These are phyloP conservation scores for Aspergillus asperescens DNA, from an alignment of 495 filamentous ascomycete genomes.

Conservation along the genomic window DNA sequence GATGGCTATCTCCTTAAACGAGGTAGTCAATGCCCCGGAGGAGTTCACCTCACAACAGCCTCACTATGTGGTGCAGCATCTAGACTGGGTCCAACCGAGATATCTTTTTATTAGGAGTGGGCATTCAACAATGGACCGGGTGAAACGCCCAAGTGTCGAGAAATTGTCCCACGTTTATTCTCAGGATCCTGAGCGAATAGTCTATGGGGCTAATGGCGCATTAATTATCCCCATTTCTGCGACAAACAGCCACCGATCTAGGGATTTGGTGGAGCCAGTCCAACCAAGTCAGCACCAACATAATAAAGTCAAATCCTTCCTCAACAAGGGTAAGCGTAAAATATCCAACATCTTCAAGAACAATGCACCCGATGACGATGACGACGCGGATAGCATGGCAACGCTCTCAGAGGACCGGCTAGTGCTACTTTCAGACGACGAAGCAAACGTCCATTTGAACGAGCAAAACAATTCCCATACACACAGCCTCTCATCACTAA, in stretches of 20 bases:
- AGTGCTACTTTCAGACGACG: conserved; percentile 1
- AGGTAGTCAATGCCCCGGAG: conserved; percentile 72
- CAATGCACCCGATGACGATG: neutral
- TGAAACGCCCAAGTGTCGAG: neutral
- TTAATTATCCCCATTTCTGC: conserved; percentile 50
- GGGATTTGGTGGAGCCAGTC: neutral
- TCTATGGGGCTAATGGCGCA: conserved; percentile 30
- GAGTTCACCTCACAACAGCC: conserved; percentile 52
- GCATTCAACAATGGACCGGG: neutral
- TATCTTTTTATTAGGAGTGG: conserved; percentile 67
- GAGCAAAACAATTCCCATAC: no score
- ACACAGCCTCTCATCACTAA: conserved; percentile 23
- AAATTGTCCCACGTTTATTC: conserved; percentile 25
- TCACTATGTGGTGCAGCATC: conserved; percentile 66
- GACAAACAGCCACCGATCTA: conserved; percentile 33
- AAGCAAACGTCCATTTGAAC: neutral
- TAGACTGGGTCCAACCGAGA: conserved; percentile 88
- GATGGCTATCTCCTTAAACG: conserved; percentile 70
- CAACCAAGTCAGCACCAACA: neutral
- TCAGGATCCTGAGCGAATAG: conserved; percentile 51
- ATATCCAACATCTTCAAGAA: neutral
- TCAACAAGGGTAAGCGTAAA: neutral
- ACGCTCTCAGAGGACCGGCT: conserved; percentile 14
- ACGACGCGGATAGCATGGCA: conserved; percentile 9
- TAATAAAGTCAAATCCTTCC: neutral